Evolutionary conservation across 148 eudicot genomes (phyloP).

Genomic region (Amaranthus palmeri): DNA sequence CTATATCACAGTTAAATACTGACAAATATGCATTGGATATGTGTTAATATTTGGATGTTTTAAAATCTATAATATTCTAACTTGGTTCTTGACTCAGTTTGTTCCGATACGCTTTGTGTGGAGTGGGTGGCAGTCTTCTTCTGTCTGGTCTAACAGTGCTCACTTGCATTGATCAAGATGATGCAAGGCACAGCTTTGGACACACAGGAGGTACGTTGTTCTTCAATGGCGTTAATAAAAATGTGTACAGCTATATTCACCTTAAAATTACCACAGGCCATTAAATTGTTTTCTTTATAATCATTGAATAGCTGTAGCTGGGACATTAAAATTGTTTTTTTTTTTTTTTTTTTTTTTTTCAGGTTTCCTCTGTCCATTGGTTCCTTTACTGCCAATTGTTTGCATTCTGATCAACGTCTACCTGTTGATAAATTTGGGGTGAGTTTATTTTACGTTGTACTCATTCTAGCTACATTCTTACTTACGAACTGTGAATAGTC

Average conservation of each 20-base stretch:
- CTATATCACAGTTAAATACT: too few species aligned
- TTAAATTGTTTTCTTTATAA: too few species aligned
- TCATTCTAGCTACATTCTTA: neutral
- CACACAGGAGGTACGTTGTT: constrained; percentile 49
- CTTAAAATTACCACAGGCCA: too few species aligned
- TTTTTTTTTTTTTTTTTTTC: constrained; percentile 14
- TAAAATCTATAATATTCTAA: neutral
- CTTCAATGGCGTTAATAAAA: neutral
- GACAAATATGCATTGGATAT: too few species aligned
- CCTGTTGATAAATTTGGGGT: constrained; percentile 69
- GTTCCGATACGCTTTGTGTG: constrained; percentile 40
- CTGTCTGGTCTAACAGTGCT: constrained; percentile 49
- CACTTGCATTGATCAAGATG: constrained; percentile 54
- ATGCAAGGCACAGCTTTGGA: constrained; percentile 51
- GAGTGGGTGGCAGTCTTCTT: constrained; percentile 41
- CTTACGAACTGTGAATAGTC: neutral
- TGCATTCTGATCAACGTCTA: constrained; percentile 67
- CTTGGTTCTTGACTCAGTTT: constrained; percentile 18
- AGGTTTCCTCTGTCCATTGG: constrained; percentile 66
- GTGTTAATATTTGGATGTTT: too few species aligned
- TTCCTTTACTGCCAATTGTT: constrained; percentile 52
- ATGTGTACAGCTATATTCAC: neutral
- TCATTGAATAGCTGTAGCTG: too few species aligned
- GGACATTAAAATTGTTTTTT: too few species aligned
- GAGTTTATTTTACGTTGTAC: constrained; percentile 11